These are phyloP conservation scores for Cryptococcus depauperatus DNA, from an alignment of 1,284 basidiomycete species.

Conservation along the genomic window DNA sequence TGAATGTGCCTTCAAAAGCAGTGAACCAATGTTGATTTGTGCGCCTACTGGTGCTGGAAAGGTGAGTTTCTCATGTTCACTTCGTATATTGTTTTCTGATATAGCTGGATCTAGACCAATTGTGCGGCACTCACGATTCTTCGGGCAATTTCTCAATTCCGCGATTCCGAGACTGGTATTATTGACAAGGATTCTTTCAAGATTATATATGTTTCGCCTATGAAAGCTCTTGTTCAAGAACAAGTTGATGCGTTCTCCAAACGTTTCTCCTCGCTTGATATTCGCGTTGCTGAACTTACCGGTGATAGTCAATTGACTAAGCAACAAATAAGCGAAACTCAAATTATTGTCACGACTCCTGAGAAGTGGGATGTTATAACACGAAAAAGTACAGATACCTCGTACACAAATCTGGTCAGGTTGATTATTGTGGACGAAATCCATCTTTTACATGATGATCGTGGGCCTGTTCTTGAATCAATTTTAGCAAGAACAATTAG, in stretches of 20 bases:
- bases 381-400: constrained; percentile 92
- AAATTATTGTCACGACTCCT: constrained; percentile 97
- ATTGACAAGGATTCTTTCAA: constrained; percentile 91
- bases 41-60: constrained; percentile 99
- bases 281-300: constrained; percentile 90
- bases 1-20: constrained; percentile 86
- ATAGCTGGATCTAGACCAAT: constrained; percentile 62
- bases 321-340: constrained; percentile 91
- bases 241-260: constrained; percentile 88
- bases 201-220: constrained; percentile 96
- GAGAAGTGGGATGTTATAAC: constrained; percentile 99
- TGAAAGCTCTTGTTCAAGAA: constrained; percentile 97
- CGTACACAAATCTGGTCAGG: constrained; percentile 93
- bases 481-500: constrained; percentile 87
- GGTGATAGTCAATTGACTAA: constrained; percentile 98
- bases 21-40: constrained; percentile 91
- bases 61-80: constrained; percentile 48
- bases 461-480: constrained; percentile 92
- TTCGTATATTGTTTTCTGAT: constrained; percentile 3
- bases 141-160: constrained; percentile 75
- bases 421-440: constrained; percentile 99
- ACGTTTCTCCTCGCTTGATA: constrained; percentile 72
- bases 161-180: constrained; percentile 70
- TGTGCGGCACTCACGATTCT: constrained; percentile 93
- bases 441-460: constrained; percentile 94